Conservation (phyloP, 257 asterid species). For the Petunia axillaris region DNA sequence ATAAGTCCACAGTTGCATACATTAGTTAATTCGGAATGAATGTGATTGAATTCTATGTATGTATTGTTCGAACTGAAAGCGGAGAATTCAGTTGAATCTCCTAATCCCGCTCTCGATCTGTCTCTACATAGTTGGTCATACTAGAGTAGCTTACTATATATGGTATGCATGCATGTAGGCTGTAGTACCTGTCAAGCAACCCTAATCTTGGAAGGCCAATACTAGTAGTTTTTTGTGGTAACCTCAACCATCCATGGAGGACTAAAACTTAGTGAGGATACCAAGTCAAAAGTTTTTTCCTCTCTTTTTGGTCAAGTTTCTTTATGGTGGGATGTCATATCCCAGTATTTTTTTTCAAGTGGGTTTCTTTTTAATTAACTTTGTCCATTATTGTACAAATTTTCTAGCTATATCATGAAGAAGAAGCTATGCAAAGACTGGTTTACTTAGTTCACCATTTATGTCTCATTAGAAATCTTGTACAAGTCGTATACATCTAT, state of each 20-base stretch:
- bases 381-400: neutral
- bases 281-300: neutral
- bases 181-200: neutral
- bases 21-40: neutral
- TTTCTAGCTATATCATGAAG: neutral
- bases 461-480: neutral
- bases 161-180: neutral
- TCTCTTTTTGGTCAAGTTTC: neutral
- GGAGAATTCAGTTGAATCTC: neutral
- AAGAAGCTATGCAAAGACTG: neutral
- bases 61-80: neutral
- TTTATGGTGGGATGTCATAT: neutral
- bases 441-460: neutral
- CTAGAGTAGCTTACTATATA: neutral
- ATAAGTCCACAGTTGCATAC: slow-evolving; percentile 4
- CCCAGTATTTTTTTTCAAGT: neutral
- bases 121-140: too few species aligned
- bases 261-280: neutral
- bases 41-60: neutral
- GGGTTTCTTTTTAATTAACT: too few species aligned
- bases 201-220: neutral
- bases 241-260: neutral
- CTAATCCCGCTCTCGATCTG: neutral
- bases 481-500: neutral
- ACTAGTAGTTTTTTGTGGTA: neutral